phyloP scores from a whole-genome alignment of 805 yeast genomes.

The Yamadazyma scolyti region DNA sequence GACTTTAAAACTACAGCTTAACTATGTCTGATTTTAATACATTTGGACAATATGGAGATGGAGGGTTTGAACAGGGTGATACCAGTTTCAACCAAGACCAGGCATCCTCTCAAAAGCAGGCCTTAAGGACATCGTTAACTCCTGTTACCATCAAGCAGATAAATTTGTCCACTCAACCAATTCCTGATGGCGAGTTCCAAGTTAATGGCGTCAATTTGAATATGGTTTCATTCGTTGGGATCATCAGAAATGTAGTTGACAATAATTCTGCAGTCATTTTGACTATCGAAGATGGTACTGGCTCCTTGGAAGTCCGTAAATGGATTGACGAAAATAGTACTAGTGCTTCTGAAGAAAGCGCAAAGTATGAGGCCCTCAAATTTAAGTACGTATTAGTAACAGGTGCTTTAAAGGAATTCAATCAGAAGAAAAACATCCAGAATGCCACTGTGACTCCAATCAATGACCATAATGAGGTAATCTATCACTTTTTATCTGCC shows the following conservation, averaged over 20 bases:
- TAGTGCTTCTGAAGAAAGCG: conserved; percentile 27
- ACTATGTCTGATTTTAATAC: conserved; percentile 14
- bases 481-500: conserved; percentile 65
- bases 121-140: conserved; percentile 25
- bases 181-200: conserved; percentile 66
- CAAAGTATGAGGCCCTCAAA: conserved; percentile 32
- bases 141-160: conserved; percentile 78
- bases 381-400: conserved; percentile 60
- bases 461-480: conserved; percentile 61
- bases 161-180: conserved; percentile 54
- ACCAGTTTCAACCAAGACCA: conserved; percentile 19
- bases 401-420: conserved; percentile 50
- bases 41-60: conserved; percentile 13
- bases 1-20: no score
- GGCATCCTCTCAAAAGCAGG: conserved; percentile 20
- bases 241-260: conserved; percentile 55
- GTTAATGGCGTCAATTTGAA: conserved; percentile 58
- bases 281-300: conserved; percentile 75
- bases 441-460: conserved; percentile 57
- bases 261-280: conserved; percentile 49
- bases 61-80: conserved; percentile 17
- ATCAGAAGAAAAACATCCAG: conserved; percentile 61
- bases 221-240: conserved; percentile 64
- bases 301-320: conserved; percentile 57
- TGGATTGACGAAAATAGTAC: conserved; percentile 45